A percentile compares a stretch with the other conserved stretches of the same genome.
These are phyloP conservation scores for Sungouiozyma ichnusensis DNA, from an alignment of 805 yeast genomes.

Conservation along the genomic window DNA sequence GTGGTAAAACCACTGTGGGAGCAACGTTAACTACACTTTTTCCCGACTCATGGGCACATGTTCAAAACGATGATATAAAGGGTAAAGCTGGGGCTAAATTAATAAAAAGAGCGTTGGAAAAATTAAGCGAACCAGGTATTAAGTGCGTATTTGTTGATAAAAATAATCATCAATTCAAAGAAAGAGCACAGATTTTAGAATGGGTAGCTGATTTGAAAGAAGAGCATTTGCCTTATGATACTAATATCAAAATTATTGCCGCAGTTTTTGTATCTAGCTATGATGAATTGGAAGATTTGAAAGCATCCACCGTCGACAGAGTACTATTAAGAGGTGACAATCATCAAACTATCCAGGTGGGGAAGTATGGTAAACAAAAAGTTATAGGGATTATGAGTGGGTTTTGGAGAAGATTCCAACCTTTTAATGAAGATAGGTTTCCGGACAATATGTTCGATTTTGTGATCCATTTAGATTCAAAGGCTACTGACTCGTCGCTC, in stretches of 20 bases:
- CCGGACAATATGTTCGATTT: slow-evolving; percentile 66
- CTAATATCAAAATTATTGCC: slow-evolving; percentile 50
- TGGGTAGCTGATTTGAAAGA: slow-evolving; percentile 37
- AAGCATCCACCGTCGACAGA: slow-evolving; percentile 47
- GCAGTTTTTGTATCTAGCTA: slow-evolving; percentile 47
- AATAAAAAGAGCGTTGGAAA: slow-evolving; percentile 36
- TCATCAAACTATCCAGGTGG: slow-evolving; percentile 69
- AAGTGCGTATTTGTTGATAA: slow-evolving; percentile 65
- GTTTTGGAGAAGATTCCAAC: slow-evolving; percentile 61
- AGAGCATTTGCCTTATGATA: slow-evolving; percentile 33
- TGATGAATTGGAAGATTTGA: slow-evolving; percentile 30
- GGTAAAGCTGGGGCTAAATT: slow-evolving; percentile 39
- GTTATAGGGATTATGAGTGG: slow-evolving; percentile 61
- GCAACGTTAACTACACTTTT: slow-evolving; percentile 45
- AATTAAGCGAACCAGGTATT: slow-evolving; percentile 26
- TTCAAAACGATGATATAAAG: slow-evolving; percentile 72
- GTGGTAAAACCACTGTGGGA: slow-evolving; percentile 86
- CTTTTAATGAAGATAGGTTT: slow-evolving; percentile 32
- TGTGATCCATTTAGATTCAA: slow-evolving; percentile 47
- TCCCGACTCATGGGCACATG: slow-evolving; percentile 51
- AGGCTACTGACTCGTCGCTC: slow-evolving; percentile 34
- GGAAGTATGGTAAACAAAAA: slow-evolving; percentile 35
- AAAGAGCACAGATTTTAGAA: slow-evolving; percentile 55
- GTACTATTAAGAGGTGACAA: slow-evolving; percentile 69
- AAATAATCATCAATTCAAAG: slow-evolving; percentile 66